Percentiles rank a stretch among this genome's conserved stretches.
Evolutionary conservation across 2,329 filamentous ascomycete species (phyloP).

Genomic region (Fusarium cyanostomum): DNA sequence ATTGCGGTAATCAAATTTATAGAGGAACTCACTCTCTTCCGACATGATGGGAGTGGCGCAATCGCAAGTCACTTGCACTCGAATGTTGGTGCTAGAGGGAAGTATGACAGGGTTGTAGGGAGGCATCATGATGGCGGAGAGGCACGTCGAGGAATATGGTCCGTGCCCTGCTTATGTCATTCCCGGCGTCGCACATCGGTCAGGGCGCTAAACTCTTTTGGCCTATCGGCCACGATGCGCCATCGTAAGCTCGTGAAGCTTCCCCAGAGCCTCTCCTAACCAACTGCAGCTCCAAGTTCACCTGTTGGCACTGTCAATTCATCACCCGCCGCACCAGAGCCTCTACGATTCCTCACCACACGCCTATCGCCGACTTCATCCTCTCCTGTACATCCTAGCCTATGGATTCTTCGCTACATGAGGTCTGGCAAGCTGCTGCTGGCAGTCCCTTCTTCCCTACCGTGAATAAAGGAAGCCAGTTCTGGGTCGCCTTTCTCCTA

Average conservation of each 20-base stretch:
- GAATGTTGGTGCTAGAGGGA: constrained; percentile 12
- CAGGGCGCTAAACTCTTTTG: constrained; percentile 45
- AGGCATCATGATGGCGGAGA: constrained; percentile 39
- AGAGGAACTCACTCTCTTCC: constrained; percentile 38
- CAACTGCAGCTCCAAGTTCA: constrained; percentile 20
- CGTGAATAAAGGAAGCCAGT: constrained; percentile 84
- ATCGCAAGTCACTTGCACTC: constrained; percentile 1
- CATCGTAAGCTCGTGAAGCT: constrained; percentile 45
- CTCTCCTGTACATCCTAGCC: constrained; percentile 44
- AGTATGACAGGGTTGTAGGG: constrained; percentile 24
- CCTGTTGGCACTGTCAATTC: constrained; percentile 8
- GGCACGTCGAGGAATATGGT: constrained; percentile 29
- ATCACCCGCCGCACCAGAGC: constrained; percentile 8
- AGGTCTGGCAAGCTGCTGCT: constrained; percentile 93
- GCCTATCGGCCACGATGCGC: constrained; percentile 49
- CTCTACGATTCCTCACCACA: background rate
- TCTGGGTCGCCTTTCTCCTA: constrained; percentile 80
- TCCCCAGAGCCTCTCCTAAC: constrained; percentile 36
- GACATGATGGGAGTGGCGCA: constrained; percentile 26
- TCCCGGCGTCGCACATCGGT: background rate
- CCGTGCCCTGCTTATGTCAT: constrained; percentile 48
- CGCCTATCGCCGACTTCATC: background rate
- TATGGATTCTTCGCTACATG: constrained; percentile 84
- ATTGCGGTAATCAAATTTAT: background rate
- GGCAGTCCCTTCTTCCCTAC: constrained; percentile 84